phyloP scores from a whole-genome alignment of 345 rosid species.

The Microthlaspi erraticum region DNA sequence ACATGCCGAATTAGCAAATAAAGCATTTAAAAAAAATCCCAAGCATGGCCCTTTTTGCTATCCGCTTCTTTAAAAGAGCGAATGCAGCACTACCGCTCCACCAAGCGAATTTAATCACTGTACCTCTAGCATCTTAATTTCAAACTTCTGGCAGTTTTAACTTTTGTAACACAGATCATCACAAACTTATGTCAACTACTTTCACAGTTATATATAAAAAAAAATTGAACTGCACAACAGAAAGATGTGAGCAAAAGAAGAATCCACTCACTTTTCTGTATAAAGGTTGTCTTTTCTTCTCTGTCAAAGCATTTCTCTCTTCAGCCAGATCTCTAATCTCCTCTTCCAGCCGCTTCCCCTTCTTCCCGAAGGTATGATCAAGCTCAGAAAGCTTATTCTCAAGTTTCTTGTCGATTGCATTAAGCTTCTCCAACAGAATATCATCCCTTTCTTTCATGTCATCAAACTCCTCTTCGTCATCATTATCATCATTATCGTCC shows the following conservation, averaged over 20 bases:
- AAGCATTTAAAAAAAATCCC: neutral
- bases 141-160: neutral
- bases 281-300: slow-evolving; percentile 81
- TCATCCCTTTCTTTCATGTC: slow-evolving; percentile 92
- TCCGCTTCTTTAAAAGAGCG: neutral
- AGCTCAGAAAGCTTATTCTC: slow-evolving; percentile 84
- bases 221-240: too few species aligned
- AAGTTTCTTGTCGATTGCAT: slow-evolving; percentile 79
- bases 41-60: slow-evolving; percentile 10
- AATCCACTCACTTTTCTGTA: slow-evolving; percentile 68
- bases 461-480: slow-evolving; percentile 85
- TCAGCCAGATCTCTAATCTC: slow-evolving; percentile 92
- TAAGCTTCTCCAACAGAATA: slow-evolving; percentile 69
- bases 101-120: neutral
- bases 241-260: neutral
- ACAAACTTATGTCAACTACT: slow-evolving; percentile 1
- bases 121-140: slow-evolving; percentile 1
- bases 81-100: slow-evolving; percentile 1
- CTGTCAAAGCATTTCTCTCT: slow-evolving; percentile 91
- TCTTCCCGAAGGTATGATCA: slow-evolving; percentile 94
- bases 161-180: slow-evolving; percentile 2
- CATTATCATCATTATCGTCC: slow-evolving; percentile 46
- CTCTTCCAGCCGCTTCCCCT: slow-evolving; percentile 87
- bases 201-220: neutral
- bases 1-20: neutral